Evolutionary conservation across 2,329 filamentous ascomycete genomes (phyloP).

Genomic region (Ascochyta viciae-villosae): DNA sequence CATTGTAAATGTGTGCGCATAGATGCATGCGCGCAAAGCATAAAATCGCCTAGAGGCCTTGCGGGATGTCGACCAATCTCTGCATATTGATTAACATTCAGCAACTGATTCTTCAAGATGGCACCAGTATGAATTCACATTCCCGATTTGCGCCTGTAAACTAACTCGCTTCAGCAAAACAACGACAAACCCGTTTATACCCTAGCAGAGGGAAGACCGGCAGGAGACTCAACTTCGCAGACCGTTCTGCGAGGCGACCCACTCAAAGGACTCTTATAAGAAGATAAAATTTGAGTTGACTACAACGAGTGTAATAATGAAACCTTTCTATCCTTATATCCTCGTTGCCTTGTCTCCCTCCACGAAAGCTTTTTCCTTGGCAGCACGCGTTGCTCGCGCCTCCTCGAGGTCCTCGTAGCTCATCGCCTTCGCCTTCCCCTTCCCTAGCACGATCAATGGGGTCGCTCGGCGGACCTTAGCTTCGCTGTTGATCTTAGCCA

Average conservation of each 20-base stretch:
- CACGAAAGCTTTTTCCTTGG: no score
- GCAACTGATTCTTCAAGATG: neutral
- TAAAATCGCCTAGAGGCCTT: neutral
- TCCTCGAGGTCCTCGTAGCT: no score
- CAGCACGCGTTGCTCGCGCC: no score
- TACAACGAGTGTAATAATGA: no score
- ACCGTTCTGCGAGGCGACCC: conserved; percentile 6
- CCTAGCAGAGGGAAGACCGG: conserved; percentile 7
- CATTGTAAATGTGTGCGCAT: neutral
- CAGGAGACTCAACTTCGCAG: conserved; percentile 4
- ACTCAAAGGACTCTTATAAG: no score
- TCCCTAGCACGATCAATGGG: no score
- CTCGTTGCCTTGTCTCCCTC: no score
- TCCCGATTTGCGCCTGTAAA: neutral
- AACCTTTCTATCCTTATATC: no score
- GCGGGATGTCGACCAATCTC: neutral
- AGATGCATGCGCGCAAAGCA: neutral
- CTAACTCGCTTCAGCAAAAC: neutral
- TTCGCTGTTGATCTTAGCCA: no score
- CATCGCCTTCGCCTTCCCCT: no score
- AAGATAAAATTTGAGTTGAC: no score
- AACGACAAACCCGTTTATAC: conserved; percentile 3
- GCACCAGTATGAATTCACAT: neutral
- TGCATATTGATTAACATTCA: neutral
- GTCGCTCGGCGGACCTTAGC: no score